A percentile compares a stretch with the other conserved stretches of the same genome.
phyloP scores from a whole-genome alignment of 2,329 filamentous ascomycete genomes.

The Calonectria pseudoreteaudii region DNA sequence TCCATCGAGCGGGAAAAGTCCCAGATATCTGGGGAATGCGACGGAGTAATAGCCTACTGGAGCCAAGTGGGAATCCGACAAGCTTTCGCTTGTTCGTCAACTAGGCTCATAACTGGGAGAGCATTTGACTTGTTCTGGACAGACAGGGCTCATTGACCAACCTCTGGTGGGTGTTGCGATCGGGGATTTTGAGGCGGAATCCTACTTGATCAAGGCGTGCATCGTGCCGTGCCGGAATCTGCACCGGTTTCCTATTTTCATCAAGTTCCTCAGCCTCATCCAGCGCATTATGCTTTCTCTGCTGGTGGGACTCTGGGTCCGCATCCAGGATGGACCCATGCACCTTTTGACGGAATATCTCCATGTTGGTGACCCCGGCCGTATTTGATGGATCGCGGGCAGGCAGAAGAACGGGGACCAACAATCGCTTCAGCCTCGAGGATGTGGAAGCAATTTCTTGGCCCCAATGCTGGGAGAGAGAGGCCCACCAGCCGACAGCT shows the following conservation, averaged over 20 bases:
- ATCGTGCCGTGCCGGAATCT: neutral
- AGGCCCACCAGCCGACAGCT: neutral
- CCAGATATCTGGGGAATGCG: neutral
- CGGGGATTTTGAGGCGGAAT: neutral
- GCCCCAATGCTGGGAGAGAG: neutral
- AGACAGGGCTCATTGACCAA: neutral
- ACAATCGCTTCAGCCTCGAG: neutral
- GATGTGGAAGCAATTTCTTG: slow-evolving; percentile 2
- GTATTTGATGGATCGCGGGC: slow-evolving; percentile 6
- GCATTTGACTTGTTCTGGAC: too few species aligned
- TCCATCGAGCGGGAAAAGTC: neutral
- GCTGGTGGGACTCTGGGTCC: neutral
- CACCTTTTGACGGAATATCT: neutral
- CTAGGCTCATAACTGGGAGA: too few species aligned
- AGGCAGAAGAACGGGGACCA: neutral
- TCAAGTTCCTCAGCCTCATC: neutral
- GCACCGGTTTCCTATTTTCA: neutral
- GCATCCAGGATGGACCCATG: neutral
- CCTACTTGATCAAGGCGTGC: neutral
- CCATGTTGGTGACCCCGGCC: neutral
- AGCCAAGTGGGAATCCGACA: neutral
- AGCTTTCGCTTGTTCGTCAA: neutral
- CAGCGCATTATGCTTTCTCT: neutral
- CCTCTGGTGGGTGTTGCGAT: too few species aligned
- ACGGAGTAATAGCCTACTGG: neutral